phyloP scores from a whole-genome alignment of 495 filamentous ascomycete species.

The Xylaria palmicola region DNA sequence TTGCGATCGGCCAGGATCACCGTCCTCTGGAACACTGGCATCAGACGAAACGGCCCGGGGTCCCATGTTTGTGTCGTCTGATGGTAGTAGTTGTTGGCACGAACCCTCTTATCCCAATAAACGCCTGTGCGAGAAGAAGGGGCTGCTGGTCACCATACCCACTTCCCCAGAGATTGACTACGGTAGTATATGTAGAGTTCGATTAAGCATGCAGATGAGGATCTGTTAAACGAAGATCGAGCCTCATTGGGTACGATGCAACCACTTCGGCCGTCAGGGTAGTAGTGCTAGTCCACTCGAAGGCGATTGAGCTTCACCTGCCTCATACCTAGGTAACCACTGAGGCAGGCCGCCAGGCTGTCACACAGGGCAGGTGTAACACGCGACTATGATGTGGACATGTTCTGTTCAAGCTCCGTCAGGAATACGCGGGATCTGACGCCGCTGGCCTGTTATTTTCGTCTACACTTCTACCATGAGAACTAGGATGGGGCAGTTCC shows the following conservation, averaged over 20 bases:
- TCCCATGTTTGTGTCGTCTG: conserved; percentile 4
- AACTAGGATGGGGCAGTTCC: background rate
- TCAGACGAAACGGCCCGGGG: background rate
- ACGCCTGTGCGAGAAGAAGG: background rate
- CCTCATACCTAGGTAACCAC: background rate
- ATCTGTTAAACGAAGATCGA: conserved; percentile 8
- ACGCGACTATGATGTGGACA: no score
- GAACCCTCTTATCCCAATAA: background rate
- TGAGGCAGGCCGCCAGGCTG: background rate
- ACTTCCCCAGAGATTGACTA: conserved; percentile 9
- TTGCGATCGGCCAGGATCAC: background rate
- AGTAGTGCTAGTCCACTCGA: background rate
- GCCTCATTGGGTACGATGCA: conserved; percentile 6
- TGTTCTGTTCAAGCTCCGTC: background rate
- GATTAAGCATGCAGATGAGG: background rate
- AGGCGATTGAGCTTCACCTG: conserved; percentile 1
- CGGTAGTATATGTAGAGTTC: background rate
- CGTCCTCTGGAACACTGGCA: conserved; percentile 13
- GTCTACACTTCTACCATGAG: background rate
- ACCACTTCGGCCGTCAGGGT: background rate
- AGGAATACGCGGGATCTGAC: no score
- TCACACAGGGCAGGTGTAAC: background rate
- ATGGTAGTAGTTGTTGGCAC: background rate
- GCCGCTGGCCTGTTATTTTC: background rate
- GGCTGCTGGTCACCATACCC: conserved; percentile 5